Evolutionary conservation across 768 basidiomycete genomes (phyloP).

Genomic region (Leccinum imitatum): DNA sequence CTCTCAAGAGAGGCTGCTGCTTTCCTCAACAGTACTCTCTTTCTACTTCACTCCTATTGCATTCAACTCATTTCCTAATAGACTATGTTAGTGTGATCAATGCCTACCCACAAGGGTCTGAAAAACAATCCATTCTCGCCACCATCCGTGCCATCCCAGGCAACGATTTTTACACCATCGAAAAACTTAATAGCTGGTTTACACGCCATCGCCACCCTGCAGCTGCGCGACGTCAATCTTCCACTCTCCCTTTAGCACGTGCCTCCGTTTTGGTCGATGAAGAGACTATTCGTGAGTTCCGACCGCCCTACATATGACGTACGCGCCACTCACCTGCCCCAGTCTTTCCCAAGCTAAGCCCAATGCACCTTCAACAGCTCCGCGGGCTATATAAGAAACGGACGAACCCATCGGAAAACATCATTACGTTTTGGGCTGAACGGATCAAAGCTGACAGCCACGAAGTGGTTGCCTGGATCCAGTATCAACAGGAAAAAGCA

Average conservation of each 20-base stretch:
- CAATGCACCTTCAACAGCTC: slow-evolving; percentile 24
- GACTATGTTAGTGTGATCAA: slow-evolving; percentile 20
- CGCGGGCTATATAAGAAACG: slow-evolving; percentile 18
- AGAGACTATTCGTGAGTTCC: slow-evolving; percentile 27
- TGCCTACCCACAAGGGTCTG: slow-evolving; percentile 9
- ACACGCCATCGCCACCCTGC: slow-evolving; percentile 17
- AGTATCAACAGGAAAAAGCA: slow-evolving; percentile 30
- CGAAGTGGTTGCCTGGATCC: slow-evolving; percentile 27
- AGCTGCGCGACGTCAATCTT: neutral
- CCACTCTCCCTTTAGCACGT: neutral
- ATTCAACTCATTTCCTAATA: slow-evolving; percentile 2
- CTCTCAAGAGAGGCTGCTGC: slow-evolving; percentile 6
- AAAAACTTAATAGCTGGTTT: slow-evolving; percentile 24
- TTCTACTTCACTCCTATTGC: neutral
- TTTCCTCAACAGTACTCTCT: neutral
- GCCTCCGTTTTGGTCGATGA: slow-evolving; percentile 15
- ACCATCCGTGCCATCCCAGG: slow-evolving; percentile 21
- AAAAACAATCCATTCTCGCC: slow-evolving; percentile 19
- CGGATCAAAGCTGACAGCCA: slow-evolving; percentile 19
- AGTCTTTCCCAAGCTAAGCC: slow-evolving; percentile 31
- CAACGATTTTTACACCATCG: slow-evolving; percentile 18
- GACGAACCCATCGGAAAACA: slow-evolving; percentile 16
- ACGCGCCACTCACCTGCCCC: neutral
- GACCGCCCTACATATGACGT: neutral
- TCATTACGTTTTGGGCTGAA: slow-evolving; percentile 29